These are phyloP conservation scores for Tetracentron sinense DNA, from an alignment of 164 flowering plant species.

Conservation along the genomic window DNA sequence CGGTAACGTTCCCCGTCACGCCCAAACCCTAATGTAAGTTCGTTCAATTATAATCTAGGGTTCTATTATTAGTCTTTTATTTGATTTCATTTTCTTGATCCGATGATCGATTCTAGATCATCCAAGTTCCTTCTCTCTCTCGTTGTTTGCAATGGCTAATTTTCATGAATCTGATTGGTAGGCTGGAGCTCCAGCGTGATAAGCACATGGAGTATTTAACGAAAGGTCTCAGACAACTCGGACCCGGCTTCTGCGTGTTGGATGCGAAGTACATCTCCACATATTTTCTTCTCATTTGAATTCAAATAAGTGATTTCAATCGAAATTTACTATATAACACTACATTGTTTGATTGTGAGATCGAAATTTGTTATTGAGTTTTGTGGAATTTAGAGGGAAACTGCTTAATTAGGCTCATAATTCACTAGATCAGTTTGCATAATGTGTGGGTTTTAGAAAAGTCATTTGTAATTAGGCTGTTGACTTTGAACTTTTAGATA, in stretches of 20 bases:
- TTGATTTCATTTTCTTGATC: neutral
- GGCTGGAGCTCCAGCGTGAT: slow-evolving; percentile 68
- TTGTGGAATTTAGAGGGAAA: too few species aligned
- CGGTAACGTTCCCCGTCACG: slow-evolving; percentile 20
- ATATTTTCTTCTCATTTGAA: neutral
- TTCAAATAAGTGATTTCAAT: neutral
- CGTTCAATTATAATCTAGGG: slow-evolving; percentile 10
- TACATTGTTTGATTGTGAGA: neutral
- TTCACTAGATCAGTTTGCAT: too few species aligned
- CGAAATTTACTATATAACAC: too few species aligned
- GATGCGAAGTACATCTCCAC: slow-evolving; percentile 62
- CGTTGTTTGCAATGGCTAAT: neutral
- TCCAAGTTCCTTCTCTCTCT: neutral
- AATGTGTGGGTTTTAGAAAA: too few species aligned
- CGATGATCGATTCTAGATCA: neutral
- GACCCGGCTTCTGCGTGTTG: slow-evolving; percentile 52
- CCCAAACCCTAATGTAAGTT: slow-evolving; percentile 34
- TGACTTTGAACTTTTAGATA: too few species aligned
- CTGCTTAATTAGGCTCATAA: too few species aligned
- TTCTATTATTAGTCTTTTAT: neutral
- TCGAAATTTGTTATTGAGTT: neutral
- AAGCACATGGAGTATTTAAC: slow-evolving; percentile 57
- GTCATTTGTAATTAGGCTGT: too few species aligned
- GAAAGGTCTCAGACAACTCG: slow-evolving; percentile 52
- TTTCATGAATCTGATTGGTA: slow-evolving; percentile 16